These are phyloP conservation scores for Xerocomus spinulosus DNA, from an alignment of 768 basidiomycete species.

Conservation along the genomic window DNA sequence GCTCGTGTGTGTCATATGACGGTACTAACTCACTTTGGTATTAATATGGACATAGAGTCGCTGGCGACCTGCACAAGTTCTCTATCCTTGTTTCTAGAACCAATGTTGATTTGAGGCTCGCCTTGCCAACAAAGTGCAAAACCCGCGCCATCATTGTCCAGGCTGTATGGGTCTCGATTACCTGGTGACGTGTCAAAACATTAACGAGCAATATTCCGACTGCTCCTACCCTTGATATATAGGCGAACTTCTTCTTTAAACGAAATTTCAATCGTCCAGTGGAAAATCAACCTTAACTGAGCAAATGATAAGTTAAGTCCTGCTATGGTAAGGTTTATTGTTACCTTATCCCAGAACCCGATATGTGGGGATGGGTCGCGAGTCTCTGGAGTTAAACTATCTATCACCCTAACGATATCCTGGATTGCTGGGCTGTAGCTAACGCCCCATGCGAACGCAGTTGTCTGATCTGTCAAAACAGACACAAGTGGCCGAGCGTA, in stretches of 20 bases:
- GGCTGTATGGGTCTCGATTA: slow-evolving; percentile 72
- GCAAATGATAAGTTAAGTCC: slow-evolving; percentile 3
- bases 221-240: slow-evolving; percentile 74
- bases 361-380: slow-evolving; percentile 77
- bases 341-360: slow-evolving; percentile 95
- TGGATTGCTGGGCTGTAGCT: slow-evolving; percentile 84
- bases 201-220: not conserved
- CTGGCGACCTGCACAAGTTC: slow-evolving; percentile 83
- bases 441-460: slow-evolving; percentile 83
- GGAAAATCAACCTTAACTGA: slow-evolving; percentile 73
- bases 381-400: slow-evolving; percentile 72
- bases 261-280: slow-evolving; percentile 68
- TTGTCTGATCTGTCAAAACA: slow-evolving; percentile 58
- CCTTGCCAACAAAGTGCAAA: slow-evolving; percentile 86
- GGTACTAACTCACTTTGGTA: slow-evolving; percentile 68
- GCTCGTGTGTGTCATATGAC: not conserved
- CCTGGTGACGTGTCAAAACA: slow-evolving; percentile 43
- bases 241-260: slow-evolving; percentile 72
- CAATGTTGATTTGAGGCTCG: slow-evolving; percentile 64
- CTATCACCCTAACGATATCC: slow-evolving; percentile 79
- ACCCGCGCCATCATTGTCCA: slow-evolving; percentile 71
- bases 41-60: slow-evolving; percentile 73
- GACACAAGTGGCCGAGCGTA: slow-evolving; percentile 74
- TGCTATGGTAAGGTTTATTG: slow-evolving; percentile 10
- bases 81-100: slow-evolving; percentile 60